Base-by-base conservation (phyloP, 768 basidiomycete species). In the Boletus speciosus region DNA sequence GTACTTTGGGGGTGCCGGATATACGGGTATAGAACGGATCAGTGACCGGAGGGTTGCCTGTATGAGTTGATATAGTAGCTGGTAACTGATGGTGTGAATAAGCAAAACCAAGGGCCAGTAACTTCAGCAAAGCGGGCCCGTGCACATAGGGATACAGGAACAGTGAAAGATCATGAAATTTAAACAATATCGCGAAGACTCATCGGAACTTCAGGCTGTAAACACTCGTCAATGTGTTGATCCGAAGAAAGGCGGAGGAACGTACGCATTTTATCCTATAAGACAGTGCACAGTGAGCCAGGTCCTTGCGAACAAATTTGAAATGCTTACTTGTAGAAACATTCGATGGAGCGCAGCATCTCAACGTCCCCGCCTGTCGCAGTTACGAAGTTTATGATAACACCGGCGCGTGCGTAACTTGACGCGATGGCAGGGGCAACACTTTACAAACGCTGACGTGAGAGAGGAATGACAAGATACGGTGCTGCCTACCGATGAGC, bases 281-380 rank as follows among this genome's bases (percentile, higher is more conserved):
- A 43, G 23, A 12, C 37, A 48, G 36, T 21, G 42, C n/a, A n/a
- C 19, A 19, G 56, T 69, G n/a, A 70, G 64, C 34, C 16, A 49
- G 8, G 21, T 38, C 31, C 25, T 19, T 36, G 9, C 16, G 16
- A 56, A 43, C 27, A 36, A 38, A 31, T 1, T 36, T 35, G 36
- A 31, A 15, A 68, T 71, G 55, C 82, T 60, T 61, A 92, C 91
- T 93, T 93, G 81, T 96, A 98, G 76, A 93, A 96, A 80, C 94
- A 96, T 78, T 98, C 96, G 79, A 98, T 98, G 62, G 90, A 91
- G 66, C 96, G 83, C 58, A 98, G 76, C 94, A 98, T 97, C 76
- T 98, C 96, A 51, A 98, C 95, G 70, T 98, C 96, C 39, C 94
- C 95, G 31, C 95, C 94, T 14, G 93, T 94, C 51, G 95, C 96